These are phyloP conservation scores for Lumnitzera littorea DNA, from an alignment of 345 rosid species.

Conservation along the genomic window DNA sequence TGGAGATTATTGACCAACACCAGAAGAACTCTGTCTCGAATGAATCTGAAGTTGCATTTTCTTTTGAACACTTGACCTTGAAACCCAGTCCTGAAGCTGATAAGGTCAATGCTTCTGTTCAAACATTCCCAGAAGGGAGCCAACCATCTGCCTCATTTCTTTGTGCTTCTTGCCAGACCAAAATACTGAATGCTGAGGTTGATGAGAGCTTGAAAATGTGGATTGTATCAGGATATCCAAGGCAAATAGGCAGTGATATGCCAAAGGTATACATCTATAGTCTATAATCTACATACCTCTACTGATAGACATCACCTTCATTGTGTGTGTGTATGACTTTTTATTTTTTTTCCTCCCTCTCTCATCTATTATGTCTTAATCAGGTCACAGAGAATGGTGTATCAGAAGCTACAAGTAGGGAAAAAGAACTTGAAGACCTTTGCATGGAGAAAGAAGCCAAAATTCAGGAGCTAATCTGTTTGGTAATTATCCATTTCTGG, in stretches of 20 bases:
- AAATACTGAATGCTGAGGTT: slow-evolving; percentile 28
- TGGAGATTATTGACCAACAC: slow-evolving; percentile 71
- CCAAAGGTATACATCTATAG: too few relatives aligned
- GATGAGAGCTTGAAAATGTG: slow-evolving; percentile 53
- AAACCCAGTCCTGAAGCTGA: slow-evolving; percentile 59
- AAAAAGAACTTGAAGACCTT: slow-evolving; percentile 54
- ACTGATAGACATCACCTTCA: too few relatives aligned
- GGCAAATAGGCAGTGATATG: neutral
- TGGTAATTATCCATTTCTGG: slow-evolving; percentile 31
- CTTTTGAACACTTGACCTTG: slow-evolving; percentile 68
- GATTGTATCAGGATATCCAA: slow-evolving; percentile 15
- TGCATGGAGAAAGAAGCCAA: slow-evolving; percentile 73
- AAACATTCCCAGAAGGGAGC: slow-evolving; percentile 28
- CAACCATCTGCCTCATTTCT: slow-evolving; percentile 28
- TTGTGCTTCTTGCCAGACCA: slow-evolving; percentile 65
- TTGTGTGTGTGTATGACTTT: neutral
- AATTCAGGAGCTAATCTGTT: slow-evolving; percentile 55
- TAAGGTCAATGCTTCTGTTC: slow-evolving; percentile 30
- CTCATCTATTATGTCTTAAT: slow-evolving; percentile 8
- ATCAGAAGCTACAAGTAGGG: slow-evolving; percentile 31
- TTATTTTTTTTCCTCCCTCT: neutral
- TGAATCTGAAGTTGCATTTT: slow-evolving; percentile 63
- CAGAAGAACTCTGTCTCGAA: slow-evolving; percentile 46
- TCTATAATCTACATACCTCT: too few relatives aligned
- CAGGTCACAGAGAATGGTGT: slow-evolving; percentile 37